These are phyloP conservation scores for Parathielavia hyrcaniae DNA, from an alignment of 495 filamentous ascomycete species.

Conservation along the genomic window DNA sequence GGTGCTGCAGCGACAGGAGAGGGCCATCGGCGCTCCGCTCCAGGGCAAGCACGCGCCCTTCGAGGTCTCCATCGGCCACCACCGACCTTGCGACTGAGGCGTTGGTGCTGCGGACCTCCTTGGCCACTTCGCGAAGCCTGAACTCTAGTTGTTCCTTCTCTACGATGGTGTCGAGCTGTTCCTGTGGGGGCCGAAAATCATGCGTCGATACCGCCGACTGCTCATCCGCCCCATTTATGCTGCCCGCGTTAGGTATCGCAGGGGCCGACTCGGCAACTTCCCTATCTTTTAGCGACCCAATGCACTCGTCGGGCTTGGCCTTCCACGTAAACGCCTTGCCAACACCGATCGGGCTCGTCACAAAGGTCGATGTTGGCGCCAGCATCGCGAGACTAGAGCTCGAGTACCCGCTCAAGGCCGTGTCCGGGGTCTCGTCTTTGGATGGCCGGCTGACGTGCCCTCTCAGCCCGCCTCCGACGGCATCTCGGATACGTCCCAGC, in stretches of 20 bases:
- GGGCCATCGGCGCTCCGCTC: constrained; percentile 26
- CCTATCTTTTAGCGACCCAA: constrained; percentile 34
- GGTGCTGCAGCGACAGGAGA: constrained; percentile 35
- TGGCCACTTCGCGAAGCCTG: constrained; percentile 22
- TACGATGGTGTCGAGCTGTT: not conserved
- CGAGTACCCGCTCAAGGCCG: constrained; percentile 20
- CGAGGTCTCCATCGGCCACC: constrained; percentile 41
- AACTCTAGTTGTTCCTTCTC: constrained; percentile 13
- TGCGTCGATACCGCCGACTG: constrained; percentile 2
- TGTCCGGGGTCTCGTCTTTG: constrained; percentile 39
- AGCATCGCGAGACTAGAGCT: constrained; percentile 35
- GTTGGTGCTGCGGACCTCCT: constrained; percentile 22
- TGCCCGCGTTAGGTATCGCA: not conserved
- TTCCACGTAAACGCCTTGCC: constrained; percentile 51
- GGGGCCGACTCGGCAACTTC: constrained; percentile 27
- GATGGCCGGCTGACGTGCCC: constrained; percentile 46
- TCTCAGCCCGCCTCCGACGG: constrained; percentile 55
- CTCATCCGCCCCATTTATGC: constrained; percentile 6
- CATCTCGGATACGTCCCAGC: constrained; percentile 76
- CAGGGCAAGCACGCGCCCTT: constrained; percentile 36
- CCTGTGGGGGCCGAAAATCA: not conserved
- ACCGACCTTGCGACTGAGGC: constrained; percentile 40
- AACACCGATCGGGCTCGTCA: constrained; percentile 33
- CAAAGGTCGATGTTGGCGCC: constrained; percentile 34
- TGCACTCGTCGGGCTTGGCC: constrained; percentile 50